These are phyloP conservation scores for Silene uniflora DNA, from an alignment of 148 eudicot species.

Conservation along the genomic window DNA sequence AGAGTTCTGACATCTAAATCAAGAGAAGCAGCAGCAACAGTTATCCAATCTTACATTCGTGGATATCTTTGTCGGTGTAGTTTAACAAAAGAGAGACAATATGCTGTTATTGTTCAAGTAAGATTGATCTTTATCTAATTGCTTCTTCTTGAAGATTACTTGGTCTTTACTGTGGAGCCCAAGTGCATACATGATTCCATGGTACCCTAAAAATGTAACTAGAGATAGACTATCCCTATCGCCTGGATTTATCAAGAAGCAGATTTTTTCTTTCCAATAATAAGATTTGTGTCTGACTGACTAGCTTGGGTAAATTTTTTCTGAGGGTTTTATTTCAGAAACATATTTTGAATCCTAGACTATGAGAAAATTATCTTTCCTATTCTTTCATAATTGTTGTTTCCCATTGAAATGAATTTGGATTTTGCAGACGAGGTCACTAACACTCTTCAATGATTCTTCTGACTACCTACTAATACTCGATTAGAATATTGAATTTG, in stretches of 20 bases:
- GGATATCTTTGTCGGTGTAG: slow-evolving; percentile 46
- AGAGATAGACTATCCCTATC: not conserved
- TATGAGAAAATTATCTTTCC: not conserved
- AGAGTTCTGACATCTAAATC: slow-evolving; percentile 25
- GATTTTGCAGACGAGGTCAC: not conserved
- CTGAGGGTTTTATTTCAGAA: not conserved
- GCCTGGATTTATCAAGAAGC: not conserved
- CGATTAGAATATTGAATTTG: not conserved
- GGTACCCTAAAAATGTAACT: not conserved
- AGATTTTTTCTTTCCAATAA: not conserved
- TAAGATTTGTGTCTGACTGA: not conserved
- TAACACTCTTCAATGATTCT: not conserved
- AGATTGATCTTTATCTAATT: slow-evolving; percentile 8
- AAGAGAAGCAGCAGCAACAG: slow-evolving; percentile 39
- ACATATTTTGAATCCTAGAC: not conserved
- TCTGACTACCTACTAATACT: not conserved
- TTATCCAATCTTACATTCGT: slow-evolving; percentile 66
- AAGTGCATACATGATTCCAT: not conserved
- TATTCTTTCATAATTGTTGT: not conserved
- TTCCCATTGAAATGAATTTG: not conserved
- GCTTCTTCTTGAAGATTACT: not conserved
- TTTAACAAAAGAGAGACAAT: slow-evolving; percentile 30
- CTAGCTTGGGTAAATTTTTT: not conserved
- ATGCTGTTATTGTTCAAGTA: slow-evolving; percentile 53
- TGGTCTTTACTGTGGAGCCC: not conserved